A percentile compares a stretch with the other conserved stretches of the same genome.
Conservation (phyloP, 805 yeast species). For the Cyberlindnera maclurae region DNA sequence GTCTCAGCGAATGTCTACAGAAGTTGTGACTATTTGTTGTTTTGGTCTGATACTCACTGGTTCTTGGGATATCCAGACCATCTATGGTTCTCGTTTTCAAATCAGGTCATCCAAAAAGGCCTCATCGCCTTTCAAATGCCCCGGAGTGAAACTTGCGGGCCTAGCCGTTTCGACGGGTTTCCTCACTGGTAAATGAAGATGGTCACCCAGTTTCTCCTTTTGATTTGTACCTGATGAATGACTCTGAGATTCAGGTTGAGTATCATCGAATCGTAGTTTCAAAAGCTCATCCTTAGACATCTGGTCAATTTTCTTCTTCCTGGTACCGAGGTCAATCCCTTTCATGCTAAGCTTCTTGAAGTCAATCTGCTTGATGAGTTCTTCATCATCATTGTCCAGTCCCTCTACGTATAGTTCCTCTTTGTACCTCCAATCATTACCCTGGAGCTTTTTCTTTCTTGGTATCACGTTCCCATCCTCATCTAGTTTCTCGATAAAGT, state of each 20-base stretch:
- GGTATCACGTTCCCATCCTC: slow-evolving; percentile 5
- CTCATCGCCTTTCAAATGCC: slow-evolving; percentile 14
- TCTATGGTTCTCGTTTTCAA: not conserved
- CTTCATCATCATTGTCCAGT: slow-evolving; percentile 11
- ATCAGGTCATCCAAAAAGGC: slow-evolving; percentile 19
- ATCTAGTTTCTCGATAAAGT: slow-evolving; percentile 7
- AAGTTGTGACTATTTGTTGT: too few species aligned
- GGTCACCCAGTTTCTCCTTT: not conserved
- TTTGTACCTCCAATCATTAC: slow-evolving; percentile 19
- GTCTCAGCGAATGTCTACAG: too few species aligned
- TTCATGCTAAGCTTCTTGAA: slow-evolving; percentile 11
- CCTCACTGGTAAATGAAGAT: not conserved
- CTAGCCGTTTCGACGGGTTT: not conserved
- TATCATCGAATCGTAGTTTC: not conserved
- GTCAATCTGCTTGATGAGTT: slow-evolving; percentile 13
- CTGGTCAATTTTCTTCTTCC: slow-evolving; percentile 1
- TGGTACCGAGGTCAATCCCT: slow-evolving; percentile 7
- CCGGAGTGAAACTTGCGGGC: slow-evolving; percentile 9
- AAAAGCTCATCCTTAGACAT: slow-evolving; percentile 11
- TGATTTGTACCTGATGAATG: slow-evolving; percentile 3
- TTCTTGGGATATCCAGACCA: too few species aligned
- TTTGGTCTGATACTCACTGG: too few species aligned
- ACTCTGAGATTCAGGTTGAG: too few species aligned
- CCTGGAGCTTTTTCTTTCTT: slow-evolving; percentile 8
- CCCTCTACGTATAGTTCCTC: slow-evolving; percentile 19